Evolutionary conservation across 345 rosid species (phyloP), one percentile per base, ranked within the genome.

Genomic region (Populus davidiana): DNA sequence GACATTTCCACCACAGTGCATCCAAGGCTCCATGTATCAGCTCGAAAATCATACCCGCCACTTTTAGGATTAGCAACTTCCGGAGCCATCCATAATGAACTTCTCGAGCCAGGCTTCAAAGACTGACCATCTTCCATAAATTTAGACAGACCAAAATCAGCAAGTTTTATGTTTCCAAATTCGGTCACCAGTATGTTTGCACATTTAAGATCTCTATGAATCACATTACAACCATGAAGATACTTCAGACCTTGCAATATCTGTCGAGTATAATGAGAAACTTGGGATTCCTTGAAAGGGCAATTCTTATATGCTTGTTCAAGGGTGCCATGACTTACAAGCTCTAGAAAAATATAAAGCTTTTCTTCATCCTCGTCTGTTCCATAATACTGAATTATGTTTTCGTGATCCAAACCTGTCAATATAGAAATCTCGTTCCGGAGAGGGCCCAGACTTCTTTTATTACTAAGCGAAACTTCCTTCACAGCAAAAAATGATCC

Each of bases 11-110:
- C 78, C 14, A 92, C 94, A 23, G 97, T 88, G 84, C 94, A 93
- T 20, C 96, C 98, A 47, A 93, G 91, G 83, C 98, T 91, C 94
- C 98, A 93, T 75, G 88, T 90, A 84, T 93, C 98, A 75, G 94
- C 91, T 72, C 86, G 81, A 70, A 72, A 80, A 65, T 90, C 92
- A 86, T 91, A 90, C 39, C 92, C 92, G 8, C 65, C 83, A 49
- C 65, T 76, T 80, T 88, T 88, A 47, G 1, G 71, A 73, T 85
- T 83, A 44, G 90, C 84, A 21, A 76, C 83, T 70, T 80, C 83
- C 6, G 79, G 83, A 35, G 83, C 83, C 83, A 81, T 81, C 83
- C 83, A 81, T 11, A 33, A 81, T 35, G 79, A 23, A 47, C 77
- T 76, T 25, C 83, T 71, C 70, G 36, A 25, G 78, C 44, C 67